These are phyloP conservation scores for Gliomastix tumulicola DNA, from an alignment of 2,329 filamentous ascomycete genomes.

Conservation along the genomic window DNA sequence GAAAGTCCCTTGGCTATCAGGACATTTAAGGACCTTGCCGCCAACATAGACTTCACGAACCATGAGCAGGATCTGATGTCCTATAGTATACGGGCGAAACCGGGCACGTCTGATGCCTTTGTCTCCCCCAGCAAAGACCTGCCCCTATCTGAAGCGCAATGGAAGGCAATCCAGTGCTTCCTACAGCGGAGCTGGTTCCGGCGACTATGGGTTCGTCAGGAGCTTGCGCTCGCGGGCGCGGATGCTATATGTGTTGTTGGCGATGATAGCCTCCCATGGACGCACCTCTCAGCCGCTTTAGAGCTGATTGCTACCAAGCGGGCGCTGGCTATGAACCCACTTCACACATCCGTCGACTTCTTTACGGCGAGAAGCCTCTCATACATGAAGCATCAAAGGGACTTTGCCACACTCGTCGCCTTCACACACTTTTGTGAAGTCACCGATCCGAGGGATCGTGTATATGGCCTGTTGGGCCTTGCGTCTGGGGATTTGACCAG, in stretches of 20 bases:
- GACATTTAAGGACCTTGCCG: background rate
- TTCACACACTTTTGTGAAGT: conserved; percentile 10
- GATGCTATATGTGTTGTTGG: background rate
- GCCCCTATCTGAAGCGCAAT: conserved; percentile 1
- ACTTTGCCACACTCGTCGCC: conserved; percentile 8
- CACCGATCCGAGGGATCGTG: conserved; percentile 11
- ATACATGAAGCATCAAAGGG: background rate
- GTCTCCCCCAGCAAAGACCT: background rate
- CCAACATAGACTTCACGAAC: conserved; percentile 1
- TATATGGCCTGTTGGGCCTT: conserved; percentile 14
- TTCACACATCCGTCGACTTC: background rate
- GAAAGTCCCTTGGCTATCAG: background rate
- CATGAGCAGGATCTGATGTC: too few species aligned
- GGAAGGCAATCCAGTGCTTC: background rate
- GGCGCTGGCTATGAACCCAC: background rate
- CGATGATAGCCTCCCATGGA: background rate
- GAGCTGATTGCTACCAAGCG: background rate
- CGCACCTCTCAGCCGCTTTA: background rate
- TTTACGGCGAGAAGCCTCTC: background rate
- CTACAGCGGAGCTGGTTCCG: conserved; percentile 2
- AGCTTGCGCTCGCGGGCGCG: background rate
- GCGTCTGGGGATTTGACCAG: background rate
- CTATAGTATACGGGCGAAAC: background rate
- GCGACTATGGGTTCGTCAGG: conserved; percentile 3
- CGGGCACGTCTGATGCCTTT: background rate